phyloP scores from a whole-genome alignment of 2,329 filamentous ascomycete species.

The Diplodia mutila region DNA sequence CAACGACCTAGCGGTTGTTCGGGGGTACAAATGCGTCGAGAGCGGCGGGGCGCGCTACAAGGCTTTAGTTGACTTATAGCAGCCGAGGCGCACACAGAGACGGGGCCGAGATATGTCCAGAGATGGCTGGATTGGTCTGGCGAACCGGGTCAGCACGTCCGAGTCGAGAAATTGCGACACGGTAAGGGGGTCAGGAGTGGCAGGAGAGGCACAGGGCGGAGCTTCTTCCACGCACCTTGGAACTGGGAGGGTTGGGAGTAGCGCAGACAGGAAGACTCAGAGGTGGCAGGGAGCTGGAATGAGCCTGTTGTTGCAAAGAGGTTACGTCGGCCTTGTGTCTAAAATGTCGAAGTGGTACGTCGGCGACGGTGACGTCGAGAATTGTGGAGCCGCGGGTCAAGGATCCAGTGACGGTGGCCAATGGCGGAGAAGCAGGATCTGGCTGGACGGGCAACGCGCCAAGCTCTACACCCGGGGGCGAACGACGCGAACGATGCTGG shows the following conservation, averaged over 20 bases:
- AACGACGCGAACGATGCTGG: background rate
- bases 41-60: background rate
- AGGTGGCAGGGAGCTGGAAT: background rate
- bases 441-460: conserved; percentile 11
- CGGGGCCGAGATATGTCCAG: conserved; percentile 17
- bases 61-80: background rate
- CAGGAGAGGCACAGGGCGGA: background rate
- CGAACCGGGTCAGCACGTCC: conserved; percentile 14
- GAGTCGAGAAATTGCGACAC: background rate
- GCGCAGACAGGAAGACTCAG: background rate
- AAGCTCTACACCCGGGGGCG: conserved; percentile 17
- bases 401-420: conserved; percentile 15
- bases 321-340: background rate
- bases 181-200: conserved; percentile 23
- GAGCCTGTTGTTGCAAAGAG: background rate
- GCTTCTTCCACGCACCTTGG: conserved; percentile 1
- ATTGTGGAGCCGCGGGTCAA: conserved; percentile 25
- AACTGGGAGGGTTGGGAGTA: background rate
- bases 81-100: background rate
- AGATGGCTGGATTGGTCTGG: conserved; percentile 5
- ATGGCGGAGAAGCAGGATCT: conserved; percentile 21
- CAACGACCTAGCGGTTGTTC: background rate
- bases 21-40: background rate
- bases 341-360: conserved; percentile 14
- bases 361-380: conserved; percentile 26